These are phyloP conservation scores for Thielaviopsis cerberus DNA, from an alignment of 2,329 filamentous ascomycete genomes.

Conservation along the genomic window DNA sequence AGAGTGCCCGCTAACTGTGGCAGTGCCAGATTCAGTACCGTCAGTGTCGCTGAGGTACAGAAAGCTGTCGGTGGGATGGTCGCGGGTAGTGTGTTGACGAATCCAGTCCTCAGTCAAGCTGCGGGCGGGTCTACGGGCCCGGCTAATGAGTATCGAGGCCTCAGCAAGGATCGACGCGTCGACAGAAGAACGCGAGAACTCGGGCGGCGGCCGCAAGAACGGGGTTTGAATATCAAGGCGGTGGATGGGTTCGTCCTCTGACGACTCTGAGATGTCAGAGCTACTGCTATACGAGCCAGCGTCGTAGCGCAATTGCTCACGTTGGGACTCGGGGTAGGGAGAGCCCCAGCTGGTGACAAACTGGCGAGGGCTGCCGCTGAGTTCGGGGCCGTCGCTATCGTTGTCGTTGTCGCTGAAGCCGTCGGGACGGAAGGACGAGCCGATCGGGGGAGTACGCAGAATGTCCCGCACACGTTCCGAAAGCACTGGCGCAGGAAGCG, in stretches of 20 bases:
- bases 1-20: constrained; percentile 54
- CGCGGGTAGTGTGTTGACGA: constrained; percentile 57
- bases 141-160: constrained; percentile 44
- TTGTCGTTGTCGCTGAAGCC: constrained; percentile 14
- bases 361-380: constrained; percentile 14
- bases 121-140: constrained; percentile 37
- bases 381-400: constrained; percentile 14
- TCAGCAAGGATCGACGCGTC: constrained; percentile 14
- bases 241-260: constrained; percentile 42
- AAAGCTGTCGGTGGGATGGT: constrained; percentile 48
- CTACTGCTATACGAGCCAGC: constrained; percentile 31
- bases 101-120: constrained; percentile 74
- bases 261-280: constrained; percentile 19
- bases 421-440: constrained; percentile 4
- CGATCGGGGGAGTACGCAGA: constrained; percentile 32
- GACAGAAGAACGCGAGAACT: constrained; percentile 17
- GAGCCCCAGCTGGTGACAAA: constrained; percentile 76
- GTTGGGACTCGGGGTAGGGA: constrained; percentile 55
- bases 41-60: constrained; percentile 68
- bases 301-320: constrained; percentile 27
- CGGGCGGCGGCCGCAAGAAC: constrained; percentile 39
- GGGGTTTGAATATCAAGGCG: constrained; percentile 43
- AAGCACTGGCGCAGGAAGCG: constrained; percentile 39
- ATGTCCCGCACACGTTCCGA: constrained; percentile 36
- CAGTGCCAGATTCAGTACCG: constrained; percentile 16